Conservation (phyloP, 2,329 filamentous ascomycete species). For the Diaporthe batatas region DNA sequence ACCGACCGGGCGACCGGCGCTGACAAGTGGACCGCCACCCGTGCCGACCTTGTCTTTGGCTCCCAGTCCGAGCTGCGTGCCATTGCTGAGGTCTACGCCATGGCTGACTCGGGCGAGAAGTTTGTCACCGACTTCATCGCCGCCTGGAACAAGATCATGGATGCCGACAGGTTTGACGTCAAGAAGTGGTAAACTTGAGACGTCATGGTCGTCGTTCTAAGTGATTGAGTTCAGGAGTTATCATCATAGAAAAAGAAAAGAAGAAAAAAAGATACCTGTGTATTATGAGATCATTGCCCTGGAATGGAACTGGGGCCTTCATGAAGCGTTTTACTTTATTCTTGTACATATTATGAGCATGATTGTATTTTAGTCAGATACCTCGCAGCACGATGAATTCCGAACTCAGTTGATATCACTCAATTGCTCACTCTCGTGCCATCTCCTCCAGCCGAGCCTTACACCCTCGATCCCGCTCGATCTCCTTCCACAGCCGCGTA, state of each 20-base stretch:
- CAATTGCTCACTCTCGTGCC: conserved; percentile 4
- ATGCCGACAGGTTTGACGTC: conserved; percentile 76
- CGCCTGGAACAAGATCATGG: conserved; percentile 82
- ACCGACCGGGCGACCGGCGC: conserved; percentile 59
- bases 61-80: conserved; percentile 81
- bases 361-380: conserved; percentile 19
- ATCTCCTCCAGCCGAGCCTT: conserved; percentile 3
- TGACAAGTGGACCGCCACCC: conserved; percentile 78
- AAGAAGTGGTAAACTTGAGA: not conserved
- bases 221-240: too few species aligned
- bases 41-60: conserved; percentile 78
- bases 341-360: conserved; percentile 26
- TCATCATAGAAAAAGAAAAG: not conserved
- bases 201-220: too few species aligned
- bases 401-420: not conserved
- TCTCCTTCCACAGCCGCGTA: conserved; percentile 69
- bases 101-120: conserved; percentile 69
- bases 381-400: conserved; percentile 11
- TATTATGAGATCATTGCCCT: not conserved
- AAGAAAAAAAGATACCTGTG: not conserved
- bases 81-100: conserved; percentile 77
- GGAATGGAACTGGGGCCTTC: not conserved
- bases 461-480: conserved; percentile 62
- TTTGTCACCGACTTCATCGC: conserved; percentile 79
- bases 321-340: conserved; percentile 12